Evolutionary conservation across 257 asterid species (phyloP).

Genomic region (Capsicum rhomboideum): DNA sequence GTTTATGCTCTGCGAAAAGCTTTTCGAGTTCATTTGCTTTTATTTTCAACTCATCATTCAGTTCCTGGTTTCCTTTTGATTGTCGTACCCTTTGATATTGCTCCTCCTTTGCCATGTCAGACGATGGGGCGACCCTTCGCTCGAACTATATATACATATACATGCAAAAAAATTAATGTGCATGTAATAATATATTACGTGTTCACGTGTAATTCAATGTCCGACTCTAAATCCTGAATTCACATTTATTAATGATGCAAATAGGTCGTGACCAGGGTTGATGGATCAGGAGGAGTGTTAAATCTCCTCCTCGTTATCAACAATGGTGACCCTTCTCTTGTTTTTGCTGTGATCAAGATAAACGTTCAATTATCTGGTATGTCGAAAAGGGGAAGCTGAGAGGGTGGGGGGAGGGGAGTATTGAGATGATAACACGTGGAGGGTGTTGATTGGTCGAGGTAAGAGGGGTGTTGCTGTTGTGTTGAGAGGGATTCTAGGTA

Average conservation of each 20-base stretch:
- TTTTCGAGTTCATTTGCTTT: conserved; percentile 95
- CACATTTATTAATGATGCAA: not conserved
- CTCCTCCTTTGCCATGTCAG: conserved; percentile 16
- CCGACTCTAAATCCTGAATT: not conserved
- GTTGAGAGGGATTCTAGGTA: not conserved
- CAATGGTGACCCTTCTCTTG: not conserved
- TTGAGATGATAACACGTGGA: not conserved
- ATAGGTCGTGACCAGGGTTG: not conserved
- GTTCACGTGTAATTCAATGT: not conserved
- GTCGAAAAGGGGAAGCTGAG: not conserved
- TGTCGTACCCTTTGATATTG: conserved; percentile 53
- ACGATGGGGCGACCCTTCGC: not conserved
- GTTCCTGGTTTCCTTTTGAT: conserved; percentile 78
- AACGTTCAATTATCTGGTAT: conserved; percentile 14
- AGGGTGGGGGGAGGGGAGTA: not conserved
- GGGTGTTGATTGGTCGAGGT: not conserved
- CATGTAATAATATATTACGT: not conserved
- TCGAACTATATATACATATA: not conserved
- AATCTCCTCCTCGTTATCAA: not conserved
- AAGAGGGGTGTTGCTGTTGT: conserved; percentile 3
- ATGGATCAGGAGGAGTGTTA: not conserved
- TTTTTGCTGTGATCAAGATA: conserved; percentile 5
- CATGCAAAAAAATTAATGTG: not conserved
- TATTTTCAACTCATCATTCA: conserved; percentile 70
- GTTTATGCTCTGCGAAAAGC: conserved; percentile 68